phyloP scores from a whole-genome alignment of 2,329 filamentous ascomycete genomes.

The Aspergillus sp. region DNA sequence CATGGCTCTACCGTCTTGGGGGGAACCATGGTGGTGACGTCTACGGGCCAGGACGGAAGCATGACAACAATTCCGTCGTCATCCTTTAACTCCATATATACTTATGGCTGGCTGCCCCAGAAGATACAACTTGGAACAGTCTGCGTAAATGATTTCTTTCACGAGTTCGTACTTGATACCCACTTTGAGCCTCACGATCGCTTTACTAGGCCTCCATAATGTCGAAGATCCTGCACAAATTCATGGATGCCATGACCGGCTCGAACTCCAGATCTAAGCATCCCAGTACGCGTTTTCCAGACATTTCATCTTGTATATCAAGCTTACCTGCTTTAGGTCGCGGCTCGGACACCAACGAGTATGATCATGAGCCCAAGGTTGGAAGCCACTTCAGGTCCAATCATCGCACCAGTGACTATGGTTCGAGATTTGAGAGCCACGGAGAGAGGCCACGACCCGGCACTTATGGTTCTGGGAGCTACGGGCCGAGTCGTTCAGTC shows the following conservation, averaged over 20 bases:
- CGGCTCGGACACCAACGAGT: conserved; percentile 10
- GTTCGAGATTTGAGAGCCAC: conserved; percentile 27
- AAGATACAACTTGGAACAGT: no score
- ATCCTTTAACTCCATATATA: neutral
- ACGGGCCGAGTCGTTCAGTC: conserved; percentile 32
- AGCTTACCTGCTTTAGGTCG: conserved; percentile 11
- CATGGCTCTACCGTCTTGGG: neutral
- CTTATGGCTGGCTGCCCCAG: neutral
- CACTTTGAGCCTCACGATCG: neutral
- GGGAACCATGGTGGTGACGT: conserved; percentile 18
- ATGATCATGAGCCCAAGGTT: conserved; percentile 39
- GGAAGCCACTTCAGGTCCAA: conserved; percentile 44
- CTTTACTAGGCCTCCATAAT: conserved; percentile 33
- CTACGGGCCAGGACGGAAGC: conserved; percentile 7
- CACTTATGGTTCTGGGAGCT: conserved; percentile 31
- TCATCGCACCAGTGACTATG: conserved; percentile 55
- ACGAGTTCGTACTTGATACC: neutral
- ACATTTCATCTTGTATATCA: neutral
- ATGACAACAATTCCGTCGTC: conserved; percentile 10
- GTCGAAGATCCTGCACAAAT: conserved; percentile 53
- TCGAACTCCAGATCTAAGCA: conserved; percentile 32
- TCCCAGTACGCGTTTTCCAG: conserved; percentile 5
- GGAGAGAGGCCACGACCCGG: conserved; percentile 57
- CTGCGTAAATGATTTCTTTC: neutral
- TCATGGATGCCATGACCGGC: conserved; percentile 51